Evolutionary conservation across 2,329 filamentous ascomycete genomes (phyloP).

Genomic region (Hymenoscyphus fructigenus): DNA sequence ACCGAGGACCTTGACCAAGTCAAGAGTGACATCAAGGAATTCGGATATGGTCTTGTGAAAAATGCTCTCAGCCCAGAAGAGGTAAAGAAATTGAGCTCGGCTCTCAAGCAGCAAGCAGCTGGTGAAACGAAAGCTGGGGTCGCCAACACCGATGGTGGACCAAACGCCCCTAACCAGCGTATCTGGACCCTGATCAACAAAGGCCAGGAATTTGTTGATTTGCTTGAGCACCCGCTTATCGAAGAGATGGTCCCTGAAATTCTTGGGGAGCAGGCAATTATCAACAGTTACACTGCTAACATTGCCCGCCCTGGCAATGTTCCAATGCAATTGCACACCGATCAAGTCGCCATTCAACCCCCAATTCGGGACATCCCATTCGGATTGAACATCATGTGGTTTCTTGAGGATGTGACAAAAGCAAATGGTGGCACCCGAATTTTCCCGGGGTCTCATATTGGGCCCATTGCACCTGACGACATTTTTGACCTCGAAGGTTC

Average conservation of each 20-base stretch:
- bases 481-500: constrained; percentile 1
- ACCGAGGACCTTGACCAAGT: constrained; percentile 3
- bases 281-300: constrained; percentile 4
- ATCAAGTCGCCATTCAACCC: constrained; percentile 4
- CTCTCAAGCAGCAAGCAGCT: constrained; percentile 1
- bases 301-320: constrained; percentile 5
- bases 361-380: neutral
- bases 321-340: constrained; percentile 6
- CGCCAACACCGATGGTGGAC: neutral
- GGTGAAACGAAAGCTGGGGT: neutral
- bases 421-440: neutral
- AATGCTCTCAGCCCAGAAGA: constrained; percentile 1
- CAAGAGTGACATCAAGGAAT: neutral
- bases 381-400: constrained; percentile 4
- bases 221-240: constrained; percentile 1
- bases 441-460: constrained; percentile 2
- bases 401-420: neutral
- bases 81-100: neutral
- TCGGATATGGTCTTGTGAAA: constrained; percentile 2
- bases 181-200: constrained; percentile 5
- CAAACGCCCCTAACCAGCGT: constrained; percentile 5
- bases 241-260: constrained; percentile 1
- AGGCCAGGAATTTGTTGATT: neutral
- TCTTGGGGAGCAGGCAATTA: constrained; percentile 2
- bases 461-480: constrained; percentile 1